A percentile compares a stretch with the other conserved stretches of the same genome.
phyloP scores from a whole-genome alignment of 805 yeast genomes.

The Tetrapisispora taiwanensis region DNA sequence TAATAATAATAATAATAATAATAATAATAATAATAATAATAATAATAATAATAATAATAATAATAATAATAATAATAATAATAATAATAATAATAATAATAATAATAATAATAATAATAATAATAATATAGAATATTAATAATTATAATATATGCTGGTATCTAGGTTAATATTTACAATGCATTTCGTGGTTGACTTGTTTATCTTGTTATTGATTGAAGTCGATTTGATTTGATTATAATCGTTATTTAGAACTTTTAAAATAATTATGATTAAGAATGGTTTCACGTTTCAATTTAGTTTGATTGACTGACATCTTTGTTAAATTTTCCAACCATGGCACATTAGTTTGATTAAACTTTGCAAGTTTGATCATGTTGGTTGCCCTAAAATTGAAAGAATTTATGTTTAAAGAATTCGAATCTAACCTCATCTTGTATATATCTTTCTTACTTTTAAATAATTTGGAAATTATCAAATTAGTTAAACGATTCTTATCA shows the following conservation, averaged over 20 bases:
- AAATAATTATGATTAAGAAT: no score
- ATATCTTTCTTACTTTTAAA: conserved; percentile 39
- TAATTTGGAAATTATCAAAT: conserved; percentile 28
- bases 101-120: background rate
- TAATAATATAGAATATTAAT: no score
- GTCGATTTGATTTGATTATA: no score
- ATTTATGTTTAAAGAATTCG: conserved; percentile 28
- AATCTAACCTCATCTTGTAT: conserved; percentile 26
- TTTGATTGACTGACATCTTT: conserved; percentile 3
- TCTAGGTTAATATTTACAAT: no score
- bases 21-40: background rate
- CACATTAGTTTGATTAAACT: conserved; percentile 31
- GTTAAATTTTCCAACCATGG: conserved; percentile 40
- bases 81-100: no score
- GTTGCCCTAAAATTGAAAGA: conserved; percentile 51
- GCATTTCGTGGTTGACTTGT: no score
- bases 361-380: conserved; percentile 46
- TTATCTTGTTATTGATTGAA: no score
- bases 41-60: background rate
- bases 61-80: background rate
- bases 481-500: conserved; percentile 28
- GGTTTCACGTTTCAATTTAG: no score
- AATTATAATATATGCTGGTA: no score
- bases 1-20: no score
- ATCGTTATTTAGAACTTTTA: no score